Evolutionary conservation across 345 rosid species (phyloP).

Genomic region (Salix dunnii): DNA sequence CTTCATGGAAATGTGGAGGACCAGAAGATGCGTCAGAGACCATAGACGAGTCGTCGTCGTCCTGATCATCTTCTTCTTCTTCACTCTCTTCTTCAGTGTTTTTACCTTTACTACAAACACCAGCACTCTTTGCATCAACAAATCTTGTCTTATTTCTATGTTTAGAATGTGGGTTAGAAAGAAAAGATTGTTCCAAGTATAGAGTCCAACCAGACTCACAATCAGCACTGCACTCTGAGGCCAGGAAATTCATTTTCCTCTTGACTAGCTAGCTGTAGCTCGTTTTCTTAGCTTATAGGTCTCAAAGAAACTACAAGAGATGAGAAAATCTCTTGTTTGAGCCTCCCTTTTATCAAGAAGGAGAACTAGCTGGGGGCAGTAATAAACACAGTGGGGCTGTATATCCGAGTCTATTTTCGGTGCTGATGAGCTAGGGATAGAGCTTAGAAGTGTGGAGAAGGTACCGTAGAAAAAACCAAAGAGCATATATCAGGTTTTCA

Average conservation of each 20-base stretch:
- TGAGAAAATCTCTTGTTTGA: neutral
- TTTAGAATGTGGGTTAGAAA: slow-evolving; percentile 30
- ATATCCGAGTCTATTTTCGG: slow-evolving; percentile 7
- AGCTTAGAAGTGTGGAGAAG: neutral
- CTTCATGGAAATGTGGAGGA: slow-evolving; percentile 63
- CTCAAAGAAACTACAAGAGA: neutral
- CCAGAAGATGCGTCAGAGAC: slow-evolving; percentile 99
- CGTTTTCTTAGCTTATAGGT: neutral
- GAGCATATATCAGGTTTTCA: slow-evolving; percentile 21
- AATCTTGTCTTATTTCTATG: slow-evolving; percentile 17
- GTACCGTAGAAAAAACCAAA: slow-evolving; percentile 10
- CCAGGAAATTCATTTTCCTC: slow-evolving; percentile 40
- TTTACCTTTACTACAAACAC: slow-evolving; percentile 3
- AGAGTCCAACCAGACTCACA: slow-evolving; percentile 99
- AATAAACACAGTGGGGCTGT: neutral
- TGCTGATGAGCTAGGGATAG: neutral
- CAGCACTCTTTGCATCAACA: slow-evolving; percentile 18
- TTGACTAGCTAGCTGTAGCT: neutral
- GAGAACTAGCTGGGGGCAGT: neutral
- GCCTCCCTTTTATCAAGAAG: neutral
- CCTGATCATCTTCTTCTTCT: slow-evolving; percentile 33
- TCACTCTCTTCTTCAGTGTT: neutral
- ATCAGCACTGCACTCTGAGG: slow-evolving; percentile 66
- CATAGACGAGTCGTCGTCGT: slow-evolving; percentile 86
- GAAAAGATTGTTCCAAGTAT: slow-evolving; percentile 71